Percentiles rank a stretch among this genome's conserved stretches.
These are phyloP conservation scores for Acacia melanoxylon DNA, from an alignment of 306 rosid genomes.

Conservation along the genomic window DNA sequence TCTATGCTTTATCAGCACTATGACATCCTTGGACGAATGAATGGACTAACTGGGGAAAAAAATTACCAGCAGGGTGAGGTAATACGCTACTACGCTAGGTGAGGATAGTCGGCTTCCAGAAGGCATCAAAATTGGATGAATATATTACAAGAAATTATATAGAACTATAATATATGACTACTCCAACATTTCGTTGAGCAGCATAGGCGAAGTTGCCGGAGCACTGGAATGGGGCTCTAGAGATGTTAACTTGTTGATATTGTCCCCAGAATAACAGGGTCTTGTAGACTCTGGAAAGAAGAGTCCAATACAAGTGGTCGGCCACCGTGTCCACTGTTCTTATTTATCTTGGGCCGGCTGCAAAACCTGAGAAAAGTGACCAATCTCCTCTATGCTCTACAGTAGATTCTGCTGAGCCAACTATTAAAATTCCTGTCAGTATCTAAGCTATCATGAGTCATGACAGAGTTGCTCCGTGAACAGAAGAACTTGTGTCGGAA, in stretches of 20 bases:
- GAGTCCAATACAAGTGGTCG: slow-evolving; percentile 28
- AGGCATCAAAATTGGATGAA: slow-evolving; percentile 56
- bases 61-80: neutral
- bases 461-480: slow-evolving; percentile 66
- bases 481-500: slow-evolving; percentile 66
- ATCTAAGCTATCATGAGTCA: slow-evolving; percentile 52
- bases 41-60: neutral
- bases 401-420: slow-evolving; percentile 24
- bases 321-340: slow-evolving; percentile 3
- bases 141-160: slow-evolving; percentile 34
- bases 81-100: slow-evolving; percentile 21
- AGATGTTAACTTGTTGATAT: slow-evolving; percentile 11
- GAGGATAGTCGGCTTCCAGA: slow-evolving; percentile 10
- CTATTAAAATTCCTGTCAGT: slow-evolving; percentile 22
- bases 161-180: slow-evolving; percentile 26
- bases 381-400: slow-evolving; percentile 22
- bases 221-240: slow-evolving; percentile 23
- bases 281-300: slow-evolving; percentile 26
- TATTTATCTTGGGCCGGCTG: slow-evolving; percentile 12
- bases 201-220: slow-evolving; percentile 20
- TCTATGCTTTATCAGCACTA: slow-evolving; percentile 8
- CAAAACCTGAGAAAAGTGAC: slow-evolving; percentile 29
- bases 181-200: slow-evolving; percentile 38
- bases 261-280: neutral
- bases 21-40: slow-evolving; percentile 7